Conservation (phyloP, 352 stramenopile species). For the Thraustochytrium sp. region DNA sequence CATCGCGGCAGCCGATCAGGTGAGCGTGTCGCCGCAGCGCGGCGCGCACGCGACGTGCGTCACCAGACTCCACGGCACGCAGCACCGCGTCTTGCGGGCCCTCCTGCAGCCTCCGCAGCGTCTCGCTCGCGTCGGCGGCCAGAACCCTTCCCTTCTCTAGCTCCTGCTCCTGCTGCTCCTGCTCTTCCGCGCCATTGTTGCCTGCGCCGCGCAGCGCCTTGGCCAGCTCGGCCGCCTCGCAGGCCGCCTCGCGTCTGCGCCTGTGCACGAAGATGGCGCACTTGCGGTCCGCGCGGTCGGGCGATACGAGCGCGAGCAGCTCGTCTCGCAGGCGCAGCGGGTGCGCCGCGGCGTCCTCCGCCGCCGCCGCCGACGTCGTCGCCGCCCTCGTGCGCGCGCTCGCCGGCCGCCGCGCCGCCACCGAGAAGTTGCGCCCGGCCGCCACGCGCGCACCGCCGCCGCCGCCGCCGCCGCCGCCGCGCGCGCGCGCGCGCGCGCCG, state of each 20-base stretch:
- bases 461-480: too few relatives aligned
- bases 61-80: neutral
- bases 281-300: neutral
- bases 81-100: neutral
- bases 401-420: neutral
- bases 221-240: neutral
- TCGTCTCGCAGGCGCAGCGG: conserved; percentile 13
- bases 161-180: neutral
- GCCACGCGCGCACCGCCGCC: too few relatives aligned
- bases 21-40: neutral
- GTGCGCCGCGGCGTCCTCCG: neutral
- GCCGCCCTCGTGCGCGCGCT: too few relatives aligned
- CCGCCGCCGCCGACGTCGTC: neutral
- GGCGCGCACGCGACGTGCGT: neutral
- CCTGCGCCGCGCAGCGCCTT: neutral
- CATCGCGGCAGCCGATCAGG: neutral
- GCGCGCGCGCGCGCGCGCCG: too few relatives aligned
- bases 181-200: neutral
- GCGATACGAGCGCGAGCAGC: neutral
- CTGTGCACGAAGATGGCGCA: conserved; percentile 2
- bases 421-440: neutral
- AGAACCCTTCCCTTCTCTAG: too few relatives aligned
- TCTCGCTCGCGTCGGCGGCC: neutral
- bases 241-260: neutral
- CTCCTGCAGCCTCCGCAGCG: neutral